A percentile compares a stretch with the other conserved stretches of the same genome.
Conservation (phyloP, 345 rosid species). For the Euphorbia lathyris region DNA sequence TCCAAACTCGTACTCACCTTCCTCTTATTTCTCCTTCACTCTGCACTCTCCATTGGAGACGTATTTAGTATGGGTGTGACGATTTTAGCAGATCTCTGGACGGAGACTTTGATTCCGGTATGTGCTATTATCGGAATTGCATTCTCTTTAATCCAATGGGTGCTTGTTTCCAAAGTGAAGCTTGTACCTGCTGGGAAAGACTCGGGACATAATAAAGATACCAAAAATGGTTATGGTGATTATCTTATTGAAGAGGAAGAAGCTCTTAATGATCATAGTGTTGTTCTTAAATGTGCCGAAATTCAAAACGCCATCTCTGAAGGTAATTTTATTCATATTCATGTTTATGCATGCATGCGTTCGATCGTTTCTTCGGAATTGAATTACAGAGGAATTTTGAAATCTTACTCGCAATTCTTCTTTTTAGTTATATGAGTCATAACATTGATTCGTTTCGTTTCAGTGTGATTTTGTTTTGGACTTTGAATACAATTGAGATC, state of each 20-base stretch:
- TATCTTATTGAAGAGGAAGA: constrained; percentile 93
- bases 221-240: constrained; percentile 55
- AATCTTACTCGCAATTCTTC: no score
- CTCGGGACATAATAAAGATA: background rate
- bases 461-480: background rate
- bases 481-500: background rate
- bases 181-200: constrained; percentile 31
- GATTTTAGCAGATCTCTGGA: constrained; percentile 64
- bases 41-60: background rate
- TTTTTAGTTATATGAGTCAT: no score
- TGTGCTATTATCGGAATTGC: constrained; percentile 78
- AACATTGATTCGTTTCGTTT: background rate
- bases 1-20: background rate
- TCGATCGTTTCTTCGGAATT: no score
- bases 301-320: constrained; percentile 85
- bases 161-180: constrained; percentile 67
- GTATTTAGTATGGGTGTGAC: constrained; percentile 34
- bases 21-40: background rate
- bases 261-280: constrained; percentile 75
- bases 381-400: no score
- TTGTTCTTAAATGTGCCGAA: constrained; percentile 81
- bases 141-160: constrained; percentile 74
- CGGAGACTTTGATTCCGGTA: constrained; percentile 75
- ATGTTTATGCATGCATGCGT: background rate
- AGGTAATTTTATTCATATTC: constrained; percentile 29